A percentile compares a stretch with the other conserved stretches of the same genome.
phyloP scores from a whole-genome alignment of 2,329 filamentous ascomycete genomes.

The Xylaria sp. region DNA sequence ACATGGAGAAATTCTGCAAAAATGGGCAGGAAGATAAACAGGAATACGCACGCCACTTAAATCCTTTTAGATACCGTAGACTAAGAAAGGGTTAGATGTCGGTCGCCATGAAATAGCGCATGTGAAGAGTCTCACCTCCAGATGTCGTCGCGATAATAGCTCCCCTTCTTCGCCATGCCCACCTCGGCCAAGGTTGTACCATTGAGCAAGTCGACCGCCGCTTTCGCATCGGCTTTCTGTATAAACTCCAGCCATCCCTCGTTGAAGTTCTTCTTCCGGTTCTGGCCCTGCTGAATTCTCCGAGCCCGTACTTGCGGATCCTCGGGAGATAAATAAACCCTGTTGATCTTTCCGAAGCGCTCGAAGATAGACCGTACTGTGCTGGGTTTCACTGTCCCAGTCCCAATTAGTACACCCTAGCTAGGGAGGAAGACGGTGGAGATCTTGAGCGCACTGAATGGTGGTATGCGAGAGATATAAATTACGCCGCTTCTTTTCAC shows the following conservation, averaged over 20 bases:
- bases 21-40: conserved; percentile 51
- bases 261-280: conserved; percentile 82
- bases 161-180: conserved; percentile 80
- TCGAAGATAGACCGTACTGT: conserved; percentile 53
- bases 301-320: conserved; percentile 72
- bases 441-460: conserved; percentile 73
- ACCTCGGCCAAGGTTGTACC: conserved; percentile 68
- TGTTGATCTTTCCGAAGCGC: conserved; percentile 77
- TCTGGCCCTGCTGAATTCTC: conserved; percentile 77
- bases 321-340: conserved; percentile 46
- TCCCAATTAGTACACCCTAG: neutral
- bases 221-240: conserved; percentile 79
- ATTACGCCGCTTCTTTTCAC: conserved; percentile 81
- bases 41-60: conserved; percentile 72
- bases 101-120: neutral
- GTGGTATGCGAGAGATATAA: conserved; percentile 84
- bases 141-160: conserved; percentile 85
- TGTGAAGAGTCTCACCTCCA: conserved; percentile 67
- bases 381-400: conserved; percentile 69
- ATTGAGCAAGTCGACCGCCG: conserved; percentile 80
- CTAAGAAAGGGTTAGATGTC: conserved; percentile 15
- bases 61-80: conserved; percentile 80
- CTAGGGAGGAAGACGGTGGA: neutral
- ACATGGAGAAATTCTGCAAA: neutral
- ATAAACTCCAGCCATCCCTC: conserved; percentile 90